Evolutionary conservation across 768 basidiomycete genomes (phyloP).

Genomic region (Psilocybe subaeruginosa): DNA sequence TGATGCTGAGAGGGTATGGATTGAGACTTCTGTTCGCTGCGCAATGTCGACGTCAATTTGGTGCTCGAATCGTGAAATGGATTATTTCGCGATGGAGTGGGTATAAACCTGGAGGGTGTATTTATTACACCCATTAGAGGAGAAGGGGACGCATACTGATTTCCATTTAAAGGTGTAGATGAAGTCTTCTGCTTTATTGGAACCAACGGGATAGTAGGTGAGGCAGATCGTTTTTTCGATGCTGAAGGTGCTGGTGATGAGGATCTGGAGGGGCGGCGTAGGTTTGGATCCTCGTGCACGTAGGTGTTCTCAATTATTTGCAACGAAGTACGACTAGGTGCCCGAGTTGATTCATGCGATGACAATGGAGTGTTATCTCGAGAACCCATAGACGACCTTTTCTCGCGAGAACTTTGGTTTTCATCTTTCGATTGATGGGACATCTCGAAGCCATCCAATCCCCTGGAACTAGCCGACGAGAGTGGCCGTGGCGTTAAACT

Average conservation of each 20-base stretch:
- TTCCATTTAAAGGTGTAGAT: not conserved
- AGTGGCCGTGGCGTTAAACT: not conserved
- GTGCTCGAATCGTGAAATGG: not conserved
- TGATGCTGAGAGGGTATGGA: not conserved
- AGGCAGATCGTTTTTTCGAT: slow-evolving; percentile 11
- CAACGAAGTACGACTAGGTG: slow-evolving; percentile 11
- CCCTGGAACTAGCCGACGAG: not conserved
- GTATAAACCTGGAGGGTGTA: not conserved
- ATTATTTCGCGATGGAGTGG: not conserved
- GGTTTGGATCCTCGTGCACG: slow-evolving; percentile 7
- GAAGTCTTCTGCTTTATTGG: slow-evolving; percentile 1
- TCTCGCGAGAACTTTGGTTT: not conserved
- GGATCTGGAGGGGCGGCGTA: slow-evolving; percentile 1
- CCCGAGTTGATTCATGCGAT: not conserved
- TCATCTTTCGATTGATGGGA: not conserved
- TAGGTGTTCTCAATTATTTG: slow-evolving; percentile 16
- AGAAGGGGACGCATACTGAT: not conserved
- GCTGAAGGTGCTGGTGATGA: slow-evolving; percentile 11
- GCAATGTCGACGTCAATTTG: not conserved
- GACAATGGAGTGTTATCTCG: not conserved
- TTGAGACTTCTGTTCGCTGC: not conserved
- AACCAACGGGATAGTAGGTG: slow-evolving; percentile 6
- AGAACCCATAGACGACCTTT: not conserved
- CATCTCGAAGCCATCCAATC: not conserved
- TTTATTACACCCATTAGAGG: not conserved